Percentiles rank a stretch among this genome's conserved stretches.
Evolutionary conservation across 1,139 yeast genomes (phyloP).

Genomic region (Suhomyces panamericanus): DNA sequence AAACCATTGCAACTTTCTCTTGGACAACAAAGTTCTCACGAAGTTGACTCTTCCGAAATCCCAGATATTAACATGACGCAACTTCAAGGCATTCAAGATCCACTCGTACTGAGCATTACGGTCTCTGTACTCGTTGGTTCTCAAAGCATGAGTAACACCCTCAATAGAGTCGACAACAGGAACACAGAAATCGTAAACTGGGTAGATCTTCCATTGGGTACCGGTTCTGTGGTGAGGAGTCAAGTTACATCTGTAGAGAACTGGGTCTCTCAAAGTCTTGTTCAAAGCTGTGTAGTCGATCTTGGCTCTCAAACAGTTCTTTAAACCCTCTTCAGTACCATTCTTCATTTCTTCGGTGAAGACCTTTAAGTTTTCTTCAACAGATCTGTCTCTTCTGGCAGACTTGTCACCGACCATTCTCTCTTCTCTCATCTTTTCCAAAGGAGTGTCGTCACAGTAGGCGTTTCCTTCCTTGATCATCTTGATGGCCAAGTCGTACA

Average conservation of each 20-base stretch:
- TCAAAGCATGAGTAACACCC: slow-evolving; percentile 95
- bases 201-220: slow-evolving; percentile 86
- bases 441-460: slow-evolving; percentile 93
- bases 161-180: slow-evolving; percentile 93
- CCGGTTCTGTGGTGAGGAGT: slow-evolving; percentile 98
- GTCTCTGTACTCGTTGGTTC: slow-evolving; percentile 97
- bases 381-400: slow-evolving; percentile 82
- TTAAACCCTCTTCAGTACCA: slow-evolving; percentile 87
- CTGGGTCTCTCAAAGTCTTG: slow-evolving; percentile 96
- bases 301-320: slow-evolving; percentile 92
- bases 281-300: slow-evolving; percentile 85
- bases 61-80: slow-evolving; percentile 94
- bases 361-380: slow-evolving; percentile 83
- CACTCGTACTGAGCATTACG: slow-evolving; percentile 97
- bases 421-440: slow-evolving; percentile 94
- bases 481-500: slow-evolving; percentile 82
- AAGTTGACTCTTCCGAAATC: slow-evolving; percentile 97
- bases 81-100: slow-evolving; percentile 76
- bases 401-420: slow-evolving; percentile 96
- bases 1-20: slow-evolving; percentile 98
- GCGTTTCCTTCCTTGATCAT: slow-evolving; percentile 94
- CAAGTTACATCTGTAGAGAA: slow-evolving; percentile 90
- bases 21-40: slow-evolving; percentile 88
- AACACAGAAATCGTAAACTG: slow-evolving; percentile 97
- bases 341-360: slow-evolving; percentile 89